Base-by-base conservation (phyloP, 228 moss, liverwort and hornwort species). In the Sphagnum magellanicum region DNA sequence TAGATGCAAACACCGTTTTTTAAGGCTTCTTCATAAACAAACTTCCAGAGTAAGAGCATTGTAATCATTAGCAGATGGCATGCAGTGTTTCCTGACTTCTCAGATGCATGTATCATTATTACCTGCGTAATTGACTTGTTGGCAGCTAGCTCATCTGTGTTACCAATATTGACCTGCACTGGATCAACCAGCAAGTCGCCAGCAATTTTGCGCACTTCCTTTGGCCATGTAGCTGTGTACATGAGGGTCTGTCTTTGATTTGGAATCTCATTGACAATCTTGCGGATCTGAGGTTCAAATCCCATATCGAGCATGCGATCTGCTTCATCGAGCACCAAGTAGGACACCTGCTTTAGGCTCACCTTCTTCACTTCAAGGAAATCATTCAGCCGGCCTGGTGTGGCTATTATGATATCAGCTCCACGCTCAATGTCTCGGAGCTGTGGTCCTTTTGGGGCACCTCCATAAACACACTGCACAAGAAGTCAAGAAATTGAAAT, bases 271-370 rank as follows among this genome's bases (percentile, higher is more conserved):
- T 97, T 93, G 50, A 97, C 91, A 16, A 97, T 93, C 79, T 97
- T 93, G 5, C 97, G 92, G 73, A 97, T 97, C 64, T 97, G 93
- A 50, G 93, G 93, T 71, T 97, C 97, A 78, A 97, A 97, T 2
- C 97, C 97, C 97, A 97, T 91, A 53, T 97, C 97, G 51, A 97
- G 80, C 93, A 97, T 93, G 15, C 97, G 93, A 70, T 97, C 97
- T 14, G 97, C 97, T 79, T 97, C 97, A 61, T 97, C 97, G 9
- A 97, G 76, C 10, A 97, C 97, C 73, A 97, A 64, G 63, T 93
- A 97, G 1, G 93, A 76, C 1, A 93, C 91, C 67, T 93, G 93
- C 67, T 90, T 79, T 8, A 97, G 57, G 71, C 93, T 97, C 59
- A 97, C 90, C 72, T 97, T 97, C 76, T 91, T 91, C 50, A 91